Conservation (phyloP, 163 green algal genomes). For the Chlamydomonas reinhardtii region DNA sequence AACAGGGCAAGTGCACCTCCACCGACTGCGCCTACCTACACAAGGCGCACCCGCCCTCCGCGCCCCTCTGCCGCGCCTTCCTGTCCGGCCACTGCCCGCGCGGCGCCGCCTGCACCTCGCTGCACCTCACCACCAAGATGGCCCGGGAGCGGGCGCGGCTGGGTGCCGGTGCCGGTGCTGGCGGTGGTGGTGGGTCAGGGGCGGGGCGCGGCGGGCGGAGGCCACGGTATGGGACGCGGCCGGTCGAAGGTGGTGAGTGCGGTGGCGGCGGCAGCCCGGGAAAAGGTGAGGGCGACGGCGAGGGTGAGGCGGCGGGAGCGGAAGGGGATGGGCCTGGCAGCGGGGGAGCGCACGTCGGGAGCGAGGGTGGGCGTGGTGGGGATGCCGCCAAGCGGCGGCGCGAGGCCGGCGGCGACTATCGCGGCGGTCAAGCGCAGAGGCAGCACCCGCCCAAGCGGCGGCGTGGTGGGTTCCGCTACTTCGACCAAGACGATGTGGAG, state of each 20-base stretch:
- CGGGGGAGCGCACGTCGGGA: background rate
- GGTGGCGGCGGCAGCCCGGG: too few species aligned
- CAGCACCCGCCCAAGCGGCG: slow-evolving; percentile 14
- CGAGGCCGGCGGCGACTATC: too few species aligned
- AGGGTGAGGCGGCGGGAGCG: too few species aligned
- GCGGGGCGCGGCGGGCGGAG: too few species aligned
- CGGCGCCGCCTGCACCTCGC: slow-evolving; percentile 66
- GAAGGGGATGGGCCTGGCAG: too few species aligned
- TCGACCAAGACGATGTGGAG: background rate
- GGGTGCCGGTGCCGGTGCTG: background rate
- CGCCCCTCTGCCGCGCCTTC: slow-evolving; percentile 74
- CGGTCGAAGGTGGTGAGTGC: too few species aligned
- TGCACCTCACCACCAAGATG: slow-evolving; percentile 75
- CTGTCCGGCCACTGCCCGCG: slow-evolving; percentile 72
- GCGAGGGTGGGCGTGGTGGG: background rate
- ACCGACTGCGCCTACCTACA: slow-evolving; percentile 78
- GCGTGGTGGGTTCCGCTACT: slow-evolving; percentile 32
- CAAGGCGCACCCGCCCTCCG: slow-evolving; percentile 60
- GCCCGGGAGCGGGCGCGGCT: slow-evolving; percentile 25
- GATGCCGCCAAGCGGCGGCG: background rate
- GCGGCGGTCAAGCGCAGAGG: background rate
- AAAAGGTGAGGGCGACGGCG: too few species aligned
- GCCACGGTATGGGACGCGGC: too few species aligned
- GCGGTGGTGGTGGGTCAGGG: background rate
- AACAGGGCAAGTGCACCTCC: slow-evolving; percentile 75